Evolutionary conservation across 805 yeast genomes (phyloP).

Genomic region (Wickerhamomyces rabaulensis): DNA sequence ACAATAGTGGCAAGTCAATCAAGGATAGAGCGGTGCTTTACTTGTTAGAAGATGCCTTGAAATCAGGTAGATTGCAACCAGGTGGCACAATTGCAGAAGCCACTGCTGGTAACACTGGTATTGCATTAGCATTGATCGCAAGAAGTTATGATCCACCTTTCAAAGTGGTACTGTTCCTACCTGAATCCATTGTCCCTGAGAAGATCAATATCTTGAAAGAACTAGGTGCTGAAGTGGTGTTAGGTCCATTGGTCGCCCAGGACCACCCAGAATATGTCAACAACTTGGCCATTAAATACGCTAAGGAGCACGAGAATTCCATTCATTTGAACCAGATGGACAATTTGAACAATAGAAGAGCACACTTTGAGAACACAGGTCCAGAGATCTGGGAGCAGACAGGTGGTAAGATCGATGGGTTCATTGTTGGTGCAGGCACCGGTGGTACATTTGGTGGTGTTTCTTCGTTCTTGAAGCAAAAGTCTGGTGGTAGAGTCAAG

Average conservation of each 20-base stretch:
- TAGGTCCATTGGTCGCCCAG: conserved; percentile 60
- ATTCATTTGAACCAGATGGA: conserved; percentile 82
- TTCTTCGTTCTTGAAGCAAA: conserved; percentile 53
- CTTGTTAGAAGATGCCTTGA: conserved; percentile 56
- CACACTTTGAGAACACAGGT: conserved; percentile 67
- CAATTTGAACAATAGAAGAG: conserved; percentile 67
- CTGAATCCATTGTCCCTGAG: conserved; percentile 71
- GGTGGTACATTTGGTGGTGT: conserved; percentile 86
- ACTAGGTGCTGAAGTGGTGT: conserved; percentile 60
- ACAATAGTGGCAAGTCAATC: conserved; percentile 80
- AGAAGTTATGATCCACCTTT: conserved; percentile 21
- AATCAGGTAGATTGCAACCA: conserved; percentile 45
- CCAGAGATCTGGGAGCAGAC: conserved; percentile 73
- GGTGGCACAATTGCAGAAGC: conserved; percentile 76
- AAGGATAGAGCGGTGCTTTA: conserved; percentile 78
- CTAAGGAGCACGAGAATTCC: conserved; percentile 39
- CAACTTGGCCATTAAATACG: conserved; percentile 26
- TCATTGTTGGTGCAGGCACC: conserved; percentile 76
- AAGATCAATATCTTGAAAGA: conserved; percentile 53
- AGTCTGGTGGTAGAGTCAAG: conserved; percentile 29
- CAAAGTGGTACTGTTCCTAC: conserved; percentile 69
- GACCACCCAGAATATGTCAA: conserved; percentile 43
- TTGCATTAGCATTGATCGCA: conserved; percentile 70
- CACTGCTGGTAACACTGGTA: conserved; percentile 84
- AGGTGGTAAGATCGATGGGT: conserved; percentile 47